Conservation (phyloP, 2,329 filamentous ascomycete species). For the Mariannaea elegans region DNA sequence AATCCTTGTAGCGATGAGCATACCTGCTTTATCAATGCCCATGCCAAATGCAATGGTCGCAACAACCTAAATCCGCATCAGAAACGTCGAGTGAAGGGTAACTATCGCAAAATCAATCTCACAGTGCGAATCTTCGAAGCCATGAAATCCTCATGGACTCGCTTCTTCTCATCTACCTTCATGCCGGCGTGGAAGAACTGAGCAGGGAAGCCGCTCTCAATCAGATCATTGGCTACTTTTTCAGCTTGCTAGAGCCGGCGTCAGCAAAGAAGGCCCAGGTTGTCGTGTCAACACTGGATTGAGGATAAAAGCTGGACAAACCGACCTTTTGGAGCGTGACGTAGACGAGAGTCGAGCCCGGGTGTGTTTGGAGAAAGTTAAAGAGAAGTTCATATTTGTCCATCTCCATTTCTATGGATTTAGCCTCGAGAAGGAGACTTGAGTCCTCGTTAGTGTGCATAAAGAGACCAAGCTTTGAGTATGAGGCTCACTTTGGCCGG, state of each 20-base stretch:
- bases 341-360: conserved; percentile 68
- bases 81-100: background rate
- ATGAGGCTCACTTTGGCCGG: conserved; percentile 55
- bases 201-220: conserved; percentile 50
- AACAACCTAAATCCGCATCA: conserved; percentile 30
- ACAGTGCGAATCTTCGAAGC: conserved; percentile 49
- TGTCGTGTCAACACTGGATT: background rate
- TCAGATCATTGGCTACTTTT: conserved; percentile 50
- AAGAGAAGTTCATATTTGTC: conserved; percentile 57
- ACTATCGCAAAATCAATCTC: background rate
- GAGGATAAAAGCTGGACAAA: too few species aligned
- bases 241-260: conserved; percentile 52
- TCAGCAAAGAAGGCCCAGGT: conserved; percentile 5
- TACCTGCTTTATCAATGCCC: conserved; percentile 63
- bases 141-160: conserved; percentile 63
- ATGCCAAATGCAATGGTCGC: conserved; percentile 69
- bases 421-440: conserved; percentile 61
- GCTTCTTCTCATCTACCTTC: conserved; percentile 52
- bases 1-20: background rate
- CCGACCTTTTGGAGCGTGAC: conserved; percentile 62
- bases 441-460: background rate
- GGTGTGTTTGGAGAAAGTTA: conserved; percentile 58
- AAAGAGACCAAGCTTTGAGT: fast-evolving
- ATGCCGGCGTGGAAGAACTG: conserved; percentile 62
- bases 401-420: conserved; percentile 50